Base-by-base conservation (phyloP, 2,329 filamentous ascomycete genomes). In the Cadophora sp. region DNA sequence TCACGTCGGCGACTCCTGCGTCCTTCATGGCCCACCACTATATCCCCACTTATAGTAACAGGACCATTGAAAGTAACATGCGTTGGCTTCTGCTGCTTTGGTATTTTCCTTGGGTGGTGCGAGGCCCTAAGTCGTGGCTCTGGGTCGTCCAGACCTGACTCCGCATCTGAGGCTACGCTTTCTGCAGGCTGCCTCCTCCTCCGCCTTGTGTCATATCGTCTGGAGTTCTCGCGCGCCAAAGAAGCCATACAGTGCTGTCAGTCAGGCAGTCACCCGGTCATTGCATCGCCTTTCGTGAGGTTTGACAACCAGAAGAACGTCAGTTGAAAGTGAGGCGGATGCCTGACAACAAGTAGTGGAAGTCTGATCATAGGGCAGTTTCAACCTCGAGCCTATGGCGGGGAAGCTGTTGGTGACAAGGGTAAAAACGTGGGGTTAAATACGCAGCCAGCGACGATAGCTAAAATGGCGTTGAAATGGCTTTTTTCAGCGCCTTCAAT, bases 201-300 rank as follows among this genome's bases (percentile, higher is more conserved):
- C 22, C 48, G 48, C 48, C 48, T 27, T 51, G 48, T 51, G 11
- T 27, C 48, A 16, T 51, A 20, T 51, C 48, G 22, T 51, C 48
- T 51, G 22, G 48, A 27, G 14, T 4, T 27, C 7, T 51, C 48
- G 48, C 22, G 48, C 48, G 22, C 48, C 22, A 27, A 51, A 51
- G 48, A 14, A 51, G 48, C 48, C 48, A 51, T 51, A 27, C 22
- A 51, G 48, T 51, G 11, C 4, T 27, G n/a, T 51, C 48, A 27
- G 48, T 51, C 22, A 51, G 48, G 48, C 48, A 27, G 48, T 51
- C 30, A 13, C 48, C 48, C 48, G 48, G 48, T 51, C 48, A 51
- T 27, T 51, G 48, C 48, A 27, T 51, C 22, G 22, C 22, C 16
- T 27, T 51, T 27, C 48, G 7, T 27, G 22, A 51, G 22, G 22